Evolutionary conservation across 2,329 filamentous ascomycete genomes (phyloP).

Genomic region (Colletotrichum phormii): DNA sequence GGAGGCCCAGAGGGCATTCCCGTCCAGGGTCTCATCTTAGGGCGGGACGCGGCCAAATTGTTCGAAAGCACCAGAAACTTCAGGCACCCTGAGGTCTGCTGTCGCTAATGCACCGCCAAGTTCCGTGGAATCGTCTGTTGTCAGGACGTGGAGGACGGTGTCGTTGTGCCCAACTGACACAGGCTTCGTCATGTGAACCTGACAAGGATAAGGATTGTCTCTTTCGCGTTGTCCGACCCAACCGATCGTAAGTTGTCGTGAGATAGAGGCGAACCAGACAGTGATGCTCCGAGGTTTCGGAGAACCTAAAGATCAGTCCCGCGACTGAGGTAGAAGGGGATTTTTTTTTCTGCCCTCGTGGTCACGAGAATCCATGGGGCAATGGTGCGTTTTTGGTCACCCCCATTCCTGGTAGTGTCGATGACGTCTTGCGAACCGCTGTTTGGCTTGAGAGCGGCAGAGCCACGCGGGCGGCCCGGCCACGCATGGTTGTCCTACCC

Average conservation of each 20-base stretch:
- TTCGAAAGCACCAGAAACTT: slow-evolving; percentile 28
- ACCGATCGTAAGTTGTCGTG: neutral
- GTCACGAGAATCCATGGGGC: neutral
- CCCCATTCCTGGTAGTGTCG: neutral
- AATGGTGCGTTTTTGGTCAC: neutral
- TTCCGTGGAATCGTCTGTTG: neutral
- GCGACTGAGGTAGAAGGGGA: neutral
- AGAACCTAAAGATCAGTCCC: neutral
- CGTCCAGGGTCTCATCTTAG: slow-evolving; percentile 9
- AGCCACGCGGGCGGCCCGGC: neutral
- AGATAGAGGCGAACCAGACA: neutral
- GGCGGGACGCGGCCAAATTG: slow-evolving; percentile 5
- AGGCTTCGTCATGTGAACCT: neutral
- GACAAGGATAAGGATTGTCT: neutral
- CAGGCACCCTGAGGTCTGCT: neutral
- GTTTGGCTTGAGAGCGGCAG: neutral
- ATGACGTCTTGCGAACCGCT: slow-evolving; percentile 14
- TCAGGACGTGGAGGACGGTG: neutral
- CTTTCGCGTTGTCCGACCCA: neutral
- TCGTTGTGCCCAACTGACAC: neutral
- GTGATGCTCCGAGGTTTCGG: neutral
- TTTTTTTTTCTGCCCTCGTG: neutral
- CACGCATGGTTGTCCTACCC: neutral
- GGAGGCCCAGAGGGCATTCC: slow-evolving; percentile 11
- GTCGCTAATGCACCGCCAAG: neutral